These are phyloP conservation scores for Kappamyces sp. DNA, from an alignment of 192 early-diverging fungal genomes.

Conservation along the genomic window DNA sequence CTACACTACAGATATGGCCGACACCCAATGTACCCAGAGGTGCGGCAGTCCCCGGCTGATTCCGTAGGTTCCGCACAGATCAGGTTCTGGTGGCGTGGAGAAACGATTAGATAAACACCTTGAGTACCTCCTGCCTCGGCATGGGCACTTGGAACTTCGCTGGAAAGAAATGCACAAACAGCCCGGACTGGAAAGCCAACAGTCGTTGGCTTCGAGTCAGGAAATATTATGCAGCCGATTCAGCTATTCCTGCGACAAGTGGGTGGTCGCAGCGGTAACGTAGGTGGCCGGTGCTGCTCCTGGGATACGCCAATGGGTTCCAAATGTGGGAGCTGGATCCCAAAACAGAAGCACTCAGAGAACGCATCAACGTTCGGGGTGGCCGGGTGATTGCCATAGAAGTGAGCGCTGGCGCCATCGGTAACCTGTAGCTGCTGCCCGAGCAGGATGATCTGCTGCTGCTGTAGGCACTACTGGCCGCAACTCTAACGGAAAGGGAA, in stretches of 20 bases:
- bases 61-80: constrained; percentile 65
- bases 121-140: not conserved
- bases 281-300: not conserved
- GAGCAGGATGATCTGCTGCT: not conserved
- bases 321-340: constrained; percentile 9
- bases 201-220: no score
- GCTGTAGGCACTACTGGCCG: not conserved
- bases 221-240: no score
- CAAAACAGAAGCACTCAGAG: not conserved
- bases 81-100: constrained; percentile 81
- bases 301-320: constrained; percentile 10
- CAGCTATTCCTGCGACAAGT: no score
- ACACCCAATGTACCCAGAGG: constrained; percentile 91
- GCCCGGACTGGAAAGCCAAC: no score
- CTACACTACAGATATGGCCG: constrained; percentile 69
- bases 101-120: constrained; percentile 23
- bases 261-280: no score
- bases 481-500: not conserved
- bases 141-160: no score
- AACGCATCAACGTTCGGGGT: not conserved
- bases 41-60: constrained; percentile 15
- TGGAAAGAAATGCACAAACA: no score
- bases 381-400: constrained; percentile 1
- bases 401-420: not conserved
- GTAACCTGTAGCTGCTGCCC: not conserved